Evolutionary conservation across 2,329 filamentous ascomycete genomes (phyloP).

Genomic region (Fusarium mangiferae): DNA sequence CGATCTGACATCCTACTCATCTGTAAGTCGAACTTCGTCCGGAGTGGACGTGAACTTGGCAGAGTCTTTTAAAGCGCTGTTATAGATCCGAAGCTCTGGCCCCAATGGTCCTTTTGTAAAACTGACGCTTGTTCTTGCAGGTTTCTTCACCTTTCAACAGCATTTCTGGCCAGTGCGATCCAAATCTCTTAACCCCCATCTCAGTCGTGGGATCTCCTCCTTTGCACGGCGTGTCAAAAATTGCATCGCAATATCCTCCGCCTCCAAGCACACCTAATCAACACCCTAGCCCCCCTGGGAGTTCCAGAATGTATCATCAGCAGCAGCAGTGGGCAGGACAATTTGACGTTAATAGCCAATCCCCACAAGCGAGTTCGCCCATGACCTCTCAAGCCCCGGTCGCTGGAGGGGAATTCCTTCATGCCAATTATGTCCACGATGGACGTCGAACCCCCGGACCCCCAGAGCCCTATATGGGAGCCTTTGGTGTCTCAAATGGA

Average conservation of each 20-base stretch:
- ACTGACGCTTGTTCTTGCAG: slow-evolving; percentile 26
- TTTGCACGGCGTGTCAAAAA: slow-evolving; percentile 56
- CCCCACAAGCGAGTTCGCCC: slow-evolving; percentile 58
- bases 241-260: slow-evolving; percentile 53
- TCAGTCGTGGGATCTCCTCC: slow-evolving; percentile 61
- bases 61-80: not conserved
- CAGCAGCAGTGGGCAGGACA: slow-evolving; percentile 56
- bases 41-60: not conserved
- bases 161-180: slow-evolving; percentile 52
- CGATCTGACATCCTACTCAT: slow-evolving; percentile 46
- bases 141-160: slow-evolving; percentile 46
- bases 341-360: slow-evolving; percentile 56
- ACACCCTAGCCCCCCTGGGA: slow-evolving; percentile 60
- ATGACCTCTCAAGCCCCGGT: slow-evolving; percentile 54
- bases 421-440: slow-evolving; percentile 51
- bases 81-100: not conserved
- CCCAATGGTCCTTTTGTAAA: not conserved
- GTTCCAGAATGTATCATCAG: slow-evolving; percentile 57
- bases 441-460: slow-evolving; percentile 53
- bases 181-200: slow-evolving; percentile 62
- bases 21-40: slow-evolving; percentile 43
- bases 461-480: slow-evolving; percentile 51
- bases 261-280: slow-evolving; percentile 53
- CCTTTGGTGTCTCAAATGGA: slow-evolving; percentile 50
- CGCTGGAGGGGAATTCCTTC: slow-evolving; percentile 51